Base-by-base conservation (phyloP, 768 basidiomycete genomes). In the Galerina marginata region DNA sequence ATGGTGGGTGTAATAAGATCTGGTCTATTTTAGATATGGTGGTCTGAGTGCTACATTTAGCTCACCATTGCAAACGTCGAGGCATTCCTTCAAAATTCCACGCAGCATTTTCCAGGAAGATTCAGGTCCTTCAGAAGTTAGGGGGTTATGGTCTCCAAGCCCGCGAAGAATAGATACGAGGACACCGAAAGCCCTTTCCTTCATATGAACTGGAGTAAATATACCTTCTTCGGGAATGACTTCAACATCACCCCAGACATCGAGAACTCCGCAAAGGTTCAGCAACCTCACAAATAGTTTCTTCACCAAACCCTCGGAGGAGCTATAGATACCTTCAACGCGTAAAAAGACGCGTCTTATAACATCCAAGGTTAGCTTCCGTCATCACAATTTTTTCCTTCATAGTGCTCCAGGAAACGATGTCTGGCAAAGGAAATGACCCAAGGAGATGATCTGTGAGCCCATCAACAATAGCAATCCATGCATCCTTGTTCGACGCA, bases 351-450 rank as follows among this genome's bases (percentile, higher is more conserved):
- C 78, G 58, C 80, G 78, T 62, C 79, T 75, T 58, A 90, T 76
- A 50, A 89, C 75, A 25, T 86, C 81, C 46, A 90, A 72, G 5
- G 84, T 81, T 81, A 11, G 80, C 71, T 43, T 86, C 82, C 4
- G 82, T 81, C 63, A 89, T 75, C 56, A 75, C 79, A 56, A 86
- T 76, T 64, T 84, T 86, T 66, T 89, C 87, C 64, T 84, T 79
- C 64, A 85, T 78, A 10, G 80, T 78, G 43, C 74, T 75, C 84
- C 87, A 90, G 2, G 77, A 71, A 25, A 81, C 74, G 36, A 75
- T 70, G 23, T 75, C 75, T n/a, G 84, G 81, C 9, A 80, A 73
- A n/a, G 86, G 86, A 67, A 91, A 86, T 11, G 77, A 69, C 5
- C 75, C 75, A 43, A 86, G 78, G 64, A 85, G 79, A 59, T 83